Evolutionary conservation across 1,139 yeast species (phyloP).

Genomic region (Tardiomyces blankii): DNA sequence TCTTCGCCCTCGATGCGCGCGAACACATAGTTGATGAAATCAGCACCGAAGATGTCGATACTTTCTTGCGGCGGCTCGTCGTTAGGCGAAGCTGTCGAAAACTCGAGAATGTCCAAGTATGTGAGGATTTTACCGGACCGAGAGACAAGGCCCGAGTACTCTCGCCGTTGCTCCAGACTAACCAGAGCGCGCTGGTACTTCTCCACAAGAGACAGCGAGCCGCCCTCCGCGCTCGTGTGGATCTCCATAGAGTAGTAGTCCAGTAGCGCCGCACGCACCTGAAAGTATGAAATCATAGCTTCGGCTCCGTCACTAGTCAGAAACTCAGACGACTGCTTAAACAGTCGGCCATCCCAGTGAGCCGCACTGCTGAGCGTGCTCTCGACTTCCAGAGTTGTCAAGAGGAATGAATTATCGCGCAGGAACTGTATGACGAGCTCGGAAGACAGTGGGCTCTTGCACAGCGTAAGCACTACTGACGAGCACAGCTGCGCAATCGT

Average conservation of each 20-base stretch:
- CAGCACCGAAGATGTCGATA: slow-evolving; percentile 18
- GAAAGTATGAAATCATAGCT: slow-evolving; percentile 50
- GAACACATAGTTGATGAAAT: slow-evolving; percentile 2
- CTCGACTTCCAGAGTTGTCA: slow-evolving; percentile 41
- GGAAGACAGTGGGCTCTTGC: slow-evolving; percentile 46
- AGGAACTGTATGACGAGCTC: slow-evolving; percentile 40
- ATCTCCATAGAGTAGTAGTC: slow-evolving; percentile 61
- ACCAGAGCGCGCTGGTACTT: slow-evolving; percentile 43
- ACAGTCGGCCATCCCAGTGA: slow-evolving; percentile 1
- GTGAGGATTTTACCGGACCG: slow-evolving; percentile 54
- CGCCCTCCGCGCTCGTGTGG: slow-evolving; percentile 40
- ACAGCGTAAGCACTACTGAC: slow-evolving; percentile 49
- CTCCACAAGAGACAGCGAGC: slow-evolving; percentile 43
- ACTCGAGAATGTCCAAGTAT: slow-evolving; percentile 56
- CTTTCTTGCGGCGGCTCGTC: background rate
- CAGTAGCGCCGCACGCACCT: slow-evolving; percentile 46
- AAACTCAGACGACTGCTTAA: slow-evolving; percentile 19
- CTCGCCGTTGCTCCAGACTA: slow-evolving; percentile 18
- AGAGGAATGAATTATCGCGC: slow-evolving; percentile 40
- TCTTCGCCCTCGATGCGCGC: background rate
- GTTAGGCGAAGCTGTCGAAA: background rate
- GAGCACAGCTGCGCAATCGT: slow-evolving; percentile 46
- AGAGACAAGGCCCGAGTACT: slow-evolving; percentile 16
- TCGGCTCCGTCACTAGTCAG: slow-evolving; percentile 27
- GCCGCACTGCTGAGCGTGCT: slow-evolving; percentile 32